A percentile compares a stretch with the other conserved stretches of the same genome.
Evolutionary conservation across 2,329 filamentous ascomycete species (phyloP).

Genomic region (Ophiocordyceps camponoti-floridani): DNA sequence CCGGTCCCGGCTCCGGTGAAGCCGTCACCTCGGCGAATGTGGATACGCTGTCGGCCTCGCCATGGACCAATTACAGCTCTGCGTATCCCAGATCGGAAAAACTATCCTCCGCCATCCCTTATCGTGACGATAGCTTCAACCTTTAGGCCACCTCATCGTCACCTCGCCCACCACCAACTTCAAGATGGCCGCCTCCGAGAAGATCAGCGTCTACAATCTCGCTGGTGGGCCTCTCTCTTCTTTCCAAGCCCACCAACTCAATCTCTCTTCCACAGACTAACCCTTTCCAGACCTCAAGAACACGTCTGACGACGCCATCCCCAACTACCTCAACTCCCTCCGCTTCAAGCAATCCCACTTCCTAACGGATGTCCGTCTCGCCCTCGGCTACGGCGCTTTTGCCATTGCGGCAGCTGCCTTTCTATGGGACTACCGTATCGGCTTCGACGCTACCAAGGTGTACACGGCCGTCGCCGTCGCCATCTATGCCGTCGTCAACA

Average conservation of each 20-base stretch:
- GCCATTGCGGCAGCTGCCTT: constrained; percentile 68
- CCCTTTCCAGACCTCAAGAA: constrained; percentile 67
- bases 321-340: constrained; percentile 81
- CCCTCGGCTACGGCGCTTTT: constrained; percentile 69
- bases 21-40: too few species aligned
- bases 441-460: constrained; percentile 71
- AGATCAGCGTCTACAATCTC: constrained; percentile 50
- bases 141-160: not conserved
- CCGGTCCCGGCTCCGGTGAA: too few species aligned
- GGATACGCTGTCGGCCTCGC: too few species aligned
- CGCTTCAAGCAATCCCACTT: constrained; percentile 68
- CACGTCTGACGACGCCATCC: constrained; percentile 85
- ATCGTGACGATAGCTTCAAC: not conserved
- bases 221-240: constrained; percentile 28
- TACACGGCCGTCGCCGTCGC: constrained; percentile 67
- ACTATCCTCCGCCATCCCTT: not conserved
- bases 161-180: not conserved
- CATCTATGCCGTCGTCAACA: constrained; percentile 65
- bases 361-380: constrained; percentile 67
- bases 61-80: not conserved
- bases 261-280: not conserved
- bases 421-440: constrained; percentile 77
- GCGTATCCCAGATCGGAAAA: not conserved
- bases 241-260: not conserved
- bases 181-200: constrained; percentile 23